A percentile compares a stretch with the other conserved stretches of the same genome.
Evolutionary conservation across 1,284 basidiomycete genomes (phyloP).

Genomic region (Apiotrichum brassicae): DNA sequence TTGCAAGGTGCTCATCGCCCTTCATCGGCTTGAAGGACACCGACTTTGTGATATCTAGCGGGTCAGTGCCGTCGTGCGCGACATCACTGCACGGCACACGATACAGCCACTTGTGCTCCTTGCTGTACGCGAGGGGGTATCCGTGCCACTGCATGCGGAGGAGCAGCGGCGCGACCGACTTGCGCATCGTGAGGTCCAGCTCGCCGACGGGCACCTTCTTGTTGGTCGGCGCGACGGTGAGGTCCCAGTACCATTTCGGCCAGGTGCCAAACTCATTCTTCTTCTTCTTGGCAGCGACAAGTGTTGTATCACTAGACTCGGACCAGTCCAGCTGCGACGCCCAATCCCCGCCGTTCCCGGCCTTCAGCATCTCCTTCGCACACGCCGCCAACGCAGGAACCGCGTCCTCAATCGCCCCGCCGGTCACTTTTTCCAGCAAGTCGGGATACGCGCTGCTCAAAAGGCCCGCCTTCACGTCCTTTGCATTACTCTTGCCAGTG

Average conservation of each 20-base stretch:
- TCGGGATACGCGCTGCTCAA: conserved; percentile 26
- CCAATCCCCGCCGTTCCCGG: conserved; percentile 2
- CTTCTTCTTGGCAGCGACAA: background rate
- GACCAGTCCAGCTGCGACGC: conserved; percentile 14
- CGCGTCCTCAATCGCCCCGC: conserved; percentile 6
- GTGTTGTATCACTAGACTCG: background rate
- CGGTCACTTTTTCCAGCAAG: conserved; percentile 12
- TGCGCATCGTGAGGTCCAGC: conserved; percentile 81
- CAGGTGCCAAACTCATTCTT: conserved; percentile 42
- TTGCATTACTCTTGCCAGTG: conserved; percentile 10
- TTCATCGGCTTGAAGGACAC: conserved; percentile 15
- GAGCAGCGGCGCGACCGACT: conserved; percentile 74
- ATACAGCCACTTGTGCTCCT: conserved; percentile 87
- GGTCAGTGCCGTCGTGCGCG: conserved; percentile 58
- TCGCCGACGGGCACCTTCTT: conserved; percentile 42
- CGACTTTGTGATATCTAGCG: conserved; percentile 40
- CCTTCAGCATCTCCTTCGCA: conserved; percentile 16
- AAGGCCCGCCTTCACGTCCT: conserved; percentile 19
- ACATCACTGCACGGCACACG: conserved; percentile 54
- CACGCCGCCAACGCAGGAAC: conserved; percentile 16
- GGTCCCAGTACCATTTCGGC: conserved; percentile 98
- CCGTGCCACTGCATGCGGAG: conserved; percentile 82
- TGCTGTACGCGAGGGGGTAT: conserved; percentile 77
- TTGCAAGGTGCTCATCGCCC: conserved; percentile 15
- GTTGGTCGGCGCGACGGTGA: conserved; percentile 48